Conservation (phyloP, 2,329 filamentous ascomycete species). For the Phoma herbarum region DNA sequence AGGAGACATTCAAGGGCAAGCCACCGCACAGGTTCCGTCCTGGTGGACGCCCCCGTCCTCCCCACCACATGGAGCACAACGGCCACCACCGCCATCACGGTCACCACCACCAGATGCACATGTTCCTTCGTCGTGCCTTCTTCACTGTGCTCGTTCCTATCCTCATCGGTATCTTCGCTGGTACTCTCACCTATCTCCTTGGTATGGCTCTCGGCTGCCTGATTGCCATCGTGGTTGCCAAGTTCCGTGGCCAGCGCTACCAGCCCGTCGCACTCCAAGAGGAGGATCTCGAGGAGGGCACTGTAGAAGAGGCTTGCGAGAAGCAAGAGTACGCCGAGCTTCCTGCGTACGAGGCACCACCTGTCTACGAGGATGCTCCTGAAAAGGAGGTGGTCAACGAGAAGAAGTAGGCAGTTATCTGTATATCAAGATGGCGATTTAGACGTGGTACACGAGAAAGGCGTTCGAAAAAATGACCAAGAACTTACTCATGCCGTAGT, state of each 20-base stretch:
- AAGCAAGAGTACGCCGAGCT: slow-evolving; percentile 48
- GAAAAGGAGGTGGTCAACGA: slow-evolving; percentile 46
- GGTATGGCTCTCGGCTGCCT: slow-evolving; percentile 72
- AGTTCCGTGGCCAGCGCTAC: slow-evolving; percentile 59
- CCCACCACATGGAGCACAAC: slow-evolving; percentile 34
- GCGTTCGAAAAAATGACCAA: neutral
- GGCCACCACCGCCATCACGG: slow-evolving; percentile 30
- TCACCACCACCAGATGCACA: slow-evolving; percentile 36
- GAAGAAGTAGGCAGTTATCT: slow-evolving; percentile 25
- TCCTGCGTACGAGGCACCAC: slow-evolving; percentile 50
- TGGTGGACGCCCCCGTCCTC: slow-evolving; percentile 33
- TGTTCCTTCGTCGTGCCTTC: slow-evolving; percentile 60
- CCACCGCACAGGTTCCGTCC: slow-evolving; percentile 47
- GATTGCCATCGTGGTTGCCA: slow-evolving; percentile 67
- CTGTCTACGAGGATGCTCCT: slow-evolving; percentile 48
- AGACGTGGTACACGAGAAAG: neutral
- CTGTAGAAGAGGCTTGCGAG: slow-evolving; percentile 30
- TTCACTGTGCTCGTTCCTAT: slow-evolving; percentile 73
- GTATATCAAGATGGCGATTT: neutral
- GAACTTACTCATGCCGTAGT: neutral
- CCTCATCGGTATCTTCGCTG: slow-evolving; percentile 72
- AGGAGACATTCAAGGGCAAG: slow-evolving; percentile 43
- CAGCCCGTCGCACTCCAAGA: slow-evolving; percentile 46
- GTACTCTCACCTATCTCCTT: slow-evolving; percentile 71
- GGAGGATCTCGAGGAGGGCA: slow-evolving; percentile 34